Percentiles rank a stretch among this genome's conserved stretches.
phyloP scores from a whole-genome alignment of 805 yeast species.

The Wickerhamiella australiensis region DNA sequence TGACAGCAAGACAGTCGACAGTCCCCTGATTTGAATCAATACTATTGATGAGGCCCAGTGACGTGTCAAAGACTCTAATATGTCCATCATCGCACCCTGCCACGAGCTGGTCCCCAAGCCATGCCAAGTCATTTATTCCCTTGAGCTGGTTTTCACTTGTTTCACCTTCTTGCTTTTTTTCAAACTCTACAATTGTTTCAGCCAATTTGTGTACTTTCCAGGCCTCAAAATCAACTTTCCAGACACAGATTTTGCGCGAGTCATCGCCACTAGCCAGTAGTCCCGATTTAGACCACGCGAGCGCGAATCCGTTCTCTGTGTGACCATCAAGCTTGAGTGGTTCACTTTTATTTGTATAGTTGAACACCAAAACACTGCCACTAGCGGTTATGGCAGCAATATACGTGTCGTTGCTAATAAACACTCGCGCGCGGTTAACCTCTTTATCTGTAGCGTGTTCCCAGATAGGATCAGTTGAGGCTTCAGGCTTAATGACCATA shows the following conservation, averaged over 20 bases:
- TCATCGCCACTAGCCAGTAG: conserved; percentile 52
- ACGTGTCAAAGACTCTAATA: conserved; percentile 41
- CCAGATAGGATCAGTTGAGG: not conserved
- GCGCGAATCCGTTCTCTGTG: conserved; percentile 54
- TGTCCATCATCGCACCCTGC: conserved; percentile 60
- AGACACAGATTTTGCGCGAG: conserved; percentile 53
- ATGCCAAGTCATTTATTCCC: conserved; percentile 61
- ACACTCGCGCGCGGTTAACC: conserved; percentile 13
- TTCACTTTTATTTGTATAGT: not conserved
- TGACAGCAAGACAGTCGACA: conserved; percentile 57
- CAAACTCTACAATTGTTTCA: not conserved
- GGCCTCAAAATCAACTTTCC: conserved; percentile 41
- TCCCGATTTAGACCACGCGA: conserved; percentile 46
- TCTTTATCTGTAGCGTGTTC: not conserved
- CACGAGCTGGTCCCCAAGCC: conserved; percentile 46
- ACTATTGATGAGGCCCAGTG: conserved; percentile 32
- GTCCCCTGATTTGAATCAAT: conserved; percentile 43
- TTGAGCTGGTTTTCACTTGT: conserved; percentile 17
- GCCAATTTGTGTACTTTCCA: not conserved
- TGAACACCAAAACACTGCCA: conserved; percentile 13
- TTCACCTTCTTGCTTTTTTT: not conserved
- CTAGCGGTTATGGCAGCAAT: conserved; percentile 16
- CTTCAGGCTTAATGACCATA: conserved; percentile 5
- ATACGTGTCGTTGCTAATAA: not conserved
- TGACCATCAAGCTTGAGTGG: conserved; percentile 29